phyloP scores from a whole-genome alignment of 768 basidiomycete species.

The Mycena maculata region DNA sequence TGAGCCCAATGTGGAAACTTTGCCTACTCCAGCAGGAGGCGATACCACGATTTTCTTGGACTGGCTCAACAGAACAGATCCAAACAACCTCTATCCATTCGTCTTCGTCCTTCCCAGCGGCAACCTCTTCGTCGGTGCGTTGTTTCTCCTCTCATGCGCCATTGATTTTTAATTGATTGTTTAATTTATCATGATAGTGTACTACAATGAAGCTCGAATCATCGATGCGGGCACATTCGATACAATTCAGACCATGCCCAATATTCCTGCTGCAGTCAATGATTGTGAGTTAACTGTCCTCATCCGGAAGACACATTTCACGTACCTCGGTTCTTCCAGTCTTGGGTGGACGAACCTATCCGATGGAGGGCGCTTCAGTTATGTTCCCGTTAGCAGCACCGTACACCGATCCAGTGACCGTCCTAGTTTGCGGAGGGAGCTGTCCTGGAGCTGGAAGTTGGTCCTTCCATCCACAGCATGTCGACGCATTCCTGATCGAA shows the following conservation, averaged over 20 bases:
- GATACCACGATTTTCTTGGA: slow-evolving; percentile 70
- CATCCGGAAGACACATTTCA: not conserved
- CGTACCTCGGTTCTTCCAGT: slow-evolving; percentile 45
- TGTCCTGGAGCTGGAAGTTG: slow-evolving; percentile 64
- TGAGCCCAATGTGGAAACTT: slow-evolving; percentile 76
- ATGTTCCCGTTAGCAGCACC: slow-evolving; percentile 78
- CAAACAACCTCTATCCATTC: slow-evolving; percentile 86
- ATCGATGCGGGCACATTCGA: slow-evolving; percentile 74
- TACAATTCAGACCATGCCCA: slow-evolving; percentile 71
- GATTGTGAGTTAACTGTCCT: slow-evolving; percentile 54
- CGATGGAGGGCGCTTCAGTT: slow-evolving; percentile 77
- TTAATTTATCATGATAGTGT: slow-evolving; percentile 56
- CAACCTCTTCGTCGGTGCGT: slow-evolving; percentile 75
- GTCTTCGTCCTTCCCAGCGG: slow-evolving; percentile 77
- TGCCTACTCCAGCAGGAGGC: slow-evolving; percentile 75
- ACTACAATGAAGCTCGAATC: slow-evolving; percentile 86
- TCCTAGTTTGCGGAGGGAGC: slow-evolving; percentile 84
- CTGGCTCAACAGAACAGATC: slow-evolving; percentile 78
- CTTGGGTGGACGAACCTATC: slow-evolving; percentile 81
- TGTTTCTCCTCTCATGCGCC: not conserved
- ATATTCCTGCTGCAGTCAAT: slow-evolving; percentile 80
- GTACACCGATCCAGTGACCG: slow-evolving; percentile 76
- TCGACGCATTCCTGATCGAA: too few relatives aligned
- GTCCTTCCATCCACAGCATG: too few relatives aligned
- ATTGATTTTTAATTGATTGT: not conserved